A percentile compares a stretch with the other conserved stretches of the same genome.
These are phyloP conservation scores for Flaveria robusta DNA, from an alignment of 129 eudicot species.

Conservation along the genomic window DNA sequence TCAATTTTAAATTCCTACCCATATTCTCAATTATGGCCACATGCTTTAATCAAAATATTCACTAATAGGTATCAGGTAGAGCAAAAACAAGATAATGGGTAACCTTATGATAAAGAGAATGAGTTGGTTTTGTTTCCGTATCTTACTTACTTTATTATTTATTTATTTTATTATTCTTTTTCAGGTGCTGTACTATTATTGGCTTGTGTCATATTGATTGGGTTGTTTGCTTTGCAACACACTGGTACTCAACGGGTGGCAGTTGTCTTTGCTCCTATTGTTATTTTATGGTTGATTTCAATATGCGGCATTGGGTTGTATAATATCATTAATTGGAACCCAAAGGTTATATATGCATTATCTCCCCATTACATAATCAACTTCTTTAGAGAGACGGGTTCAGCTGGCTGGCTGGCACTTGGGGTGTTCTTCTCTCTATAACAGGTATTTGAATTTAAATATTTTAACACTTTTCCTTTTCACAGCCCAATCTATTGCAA, in stretches of 20 bases:
- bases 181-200: constrained; percentile 55
- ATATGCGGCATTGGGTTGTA: constrained; percentile 71
- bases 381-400: constrained; percentile 63
- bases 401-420: constrained; percentile 83
- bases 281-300: constrained; percentile 71
- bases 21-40: background rate
- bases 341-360: constrained; percentile 64
- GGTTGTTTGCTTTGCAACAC: constrained; percentile 84
- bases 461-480: background rate
- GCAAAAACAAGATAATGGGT: background rate
- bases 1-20: background rate
- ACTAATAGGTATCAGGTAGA: background rate
- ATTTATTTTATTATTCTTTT: background rate
- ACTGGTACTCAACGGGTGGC: constrained; percentile 81
- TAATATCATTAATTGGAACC: constrained; percentile 74
- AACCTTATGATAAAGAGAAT: no score
- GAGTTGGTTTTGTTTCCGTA: background rate
- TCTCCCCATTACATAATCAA: constrained; percentile 85
- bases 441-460: constrained; percentile 55
- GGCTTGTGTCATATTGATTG: constrained; percentile 71
- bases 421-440: constrained; percentile 83
- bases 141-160: background rate
- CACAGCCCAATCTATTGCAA: no score
- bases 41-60: background rate
- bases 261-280: constrained; percentile 73